Evolutionary conservation across 495 filamentous ascomycete species (phyloP).

Genomic region (Penicillium odoratum): DNA sequence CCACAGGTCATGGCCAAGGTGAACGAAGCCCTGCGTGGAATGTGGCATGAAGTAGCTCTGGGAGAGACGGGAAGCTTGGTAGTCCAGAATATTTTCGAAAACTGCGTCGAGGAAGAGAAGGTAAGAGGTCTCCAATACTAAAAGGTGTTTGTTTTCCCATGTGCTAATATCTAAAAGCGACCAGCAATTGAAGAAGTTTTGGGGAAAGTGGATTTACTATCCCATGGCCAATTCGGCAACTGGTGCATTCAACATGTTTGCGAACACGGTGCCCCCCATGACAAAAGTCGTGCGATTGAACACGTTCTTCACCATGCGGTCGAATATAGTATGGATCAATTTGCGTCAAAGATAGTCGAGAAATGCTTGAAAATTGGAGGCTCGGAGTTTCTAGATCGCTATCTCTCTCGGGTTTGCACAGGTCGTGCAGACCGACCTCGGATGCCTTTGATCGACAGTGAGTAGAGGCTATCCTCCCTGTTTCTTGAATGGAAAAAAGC

Average conservation of each 20-base stretch:
- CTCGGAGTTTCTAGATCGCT: constrained; percentile 85
- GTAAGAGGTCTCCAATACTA: constrained; percentile 44
- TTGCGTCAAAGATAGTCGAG: constrained; percentile 98
- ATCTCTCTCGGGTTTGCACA: constrained; percentile 91
- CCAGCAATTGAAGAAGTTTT: constrained; percentile 96
- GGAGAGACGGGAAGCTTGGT: constrained; percentile 97
- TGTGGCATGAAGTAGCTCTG: constrained; percentile 98
- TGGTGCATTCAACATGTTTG: constrained; percentile 99
- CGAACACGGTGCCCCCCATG: constrained; percentile 88
- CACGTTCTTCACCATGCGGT: constrained; percentile 89
- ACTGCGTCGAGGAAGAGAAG: constrained; percentile 98
- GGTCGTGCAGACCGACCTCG: constrained; percentile 87
- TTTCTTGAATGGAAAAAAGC: neutral
- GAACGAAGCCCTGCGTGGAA: constrained; percentile 90
- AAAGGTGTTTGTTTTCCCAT: neutral
- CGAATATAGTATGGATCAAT: constrained; percentile 99
- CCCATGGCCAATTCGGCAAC: constrained; percentile 98
- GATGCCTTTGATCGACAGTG: constrained; percentile 95
- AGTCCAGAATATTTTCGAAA: constrained; percentile 99
- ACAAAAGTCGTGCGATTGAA: constrained; percentile 90
- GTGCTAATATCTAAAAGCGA: constrained; percentile 60
- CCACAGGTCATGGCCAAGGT: constrained; percentile 99
- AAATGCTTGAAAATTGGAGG: constrained; percentile 98
- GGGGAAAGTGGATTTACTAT: constrained; percentile 88
- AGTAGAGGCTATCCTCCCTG: constrained; percentile 26